Base-by-base conservation (phyloP, 345 rosid genomes). In the Arabidopsis suecica region DNA sequence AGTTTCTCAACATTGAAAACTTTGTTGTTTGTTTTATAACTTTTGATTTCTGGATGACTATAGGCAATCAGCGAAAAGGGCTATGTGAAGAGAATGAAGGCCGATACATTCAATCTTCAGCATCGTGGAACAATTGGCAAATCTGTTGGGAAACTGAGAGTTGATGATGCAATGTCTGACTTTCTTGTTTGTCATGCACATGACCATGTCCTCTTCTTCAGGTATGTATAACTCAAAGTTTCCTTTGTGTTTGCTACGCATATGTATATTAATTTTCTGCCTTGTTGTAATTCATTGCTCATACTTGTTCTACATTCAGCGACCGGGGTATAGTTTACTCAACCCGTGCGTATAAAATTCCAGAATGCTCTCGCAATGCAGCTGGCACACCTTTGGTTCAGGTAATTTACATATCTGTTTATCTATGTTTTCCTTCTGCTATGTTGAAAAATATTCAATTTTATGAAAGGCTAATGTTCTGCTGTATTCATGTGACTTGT, bases 1-100 rank as follows among this genome's bases (percentile, higher is more conserved):
- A 50, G 8, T 65, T 58, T 57, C 73, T 50, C 58, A 50, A 65
- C 14, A 2, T 59, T 59, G 20, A 7, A 60, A 65, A 32, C 9
- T 37, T 61, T 41, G 3, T 49, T 45, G 32, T 20, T 47, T 61
- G 76, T 65, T 53, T 63, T 57, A 22, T 23, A 42, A 65, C 62
- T 59, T 51, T n/a, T n/a, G 72, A 28, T 59, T 33, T 77, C 47
- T 67, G 22, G 61, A 50, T 66, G 73, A 74, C 83, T 81, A 74
- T 83, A 94, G 98, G 97, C 96, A 20, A 28, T 94, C 61, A 91
- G 98, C 73, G 98, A 94, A 81, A 94, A 94, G 73, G 98, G 98
- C 53, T 94, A 94, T 83, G 83, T 91, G 65, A 94, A 94, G 84
- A 87, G 97, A 79, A 94, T 94, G 96, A 90, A 88, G 73, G 84